Evolutionary conservation across 2,329 filamentous ascomycete genomes (phyloP).

Genomic region (Scytalidium lignicola): DNA sequence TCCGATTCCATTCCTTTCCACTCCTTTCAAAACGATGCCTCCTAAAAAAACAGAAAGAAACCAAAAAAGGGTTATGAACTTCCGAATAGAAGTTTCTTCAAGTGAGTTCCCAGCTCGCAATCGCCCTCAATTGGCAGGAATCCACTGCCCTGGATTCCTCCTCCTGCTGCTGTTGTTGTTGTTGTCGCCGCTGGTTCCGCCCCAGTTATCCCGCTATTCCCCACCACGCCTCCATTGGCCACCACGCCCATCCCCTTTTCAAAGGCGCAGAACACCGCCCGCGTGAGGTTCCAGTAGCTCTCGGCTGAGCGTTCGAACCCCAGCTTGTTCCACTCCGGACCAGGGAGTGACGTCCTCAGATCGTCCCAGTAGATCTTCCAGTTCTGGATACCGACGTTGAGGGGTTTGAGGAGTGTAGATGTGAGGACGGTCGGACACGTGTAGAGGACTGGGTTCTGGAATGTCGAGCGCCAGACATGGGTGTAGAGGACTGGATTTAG

Average conservation of each 20-base stretch:
- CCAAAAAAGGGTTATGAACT: neutral
- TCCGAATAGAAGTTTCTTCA: conserved; percentile 16
- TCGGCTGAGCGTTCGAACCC: conserved; percentile 27
- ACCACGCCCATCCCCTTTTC: conserved; percentile 16
- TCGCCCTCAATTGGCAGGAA: conserved; percentile 24
- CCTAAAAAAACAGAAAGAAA: no score
- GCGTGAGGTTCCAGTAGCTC: conserved; percentile 22
- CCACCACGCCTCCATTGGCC: neutral
- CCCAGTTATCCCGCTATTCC: neutral
- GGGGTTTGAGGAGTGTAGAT: conserved; percentile 14
- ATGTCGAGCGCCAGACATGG: conserved; percentile 23
- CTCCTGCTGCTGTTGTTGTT: neutral
- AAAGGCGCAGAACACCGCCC: conserved; percentile 16
- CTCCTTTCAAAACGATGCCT: no score
- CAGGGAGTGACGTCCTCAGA: conserved; percentile 10
- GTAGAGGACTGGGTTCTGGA: conserved; percentile 17
- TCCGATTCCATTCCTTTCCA: no score
- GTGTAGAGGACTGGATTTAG: conserved; percentile 22
- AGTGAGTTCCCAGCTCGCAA: conserved; percentile 25
- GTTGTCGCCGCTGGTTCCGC: neutral
- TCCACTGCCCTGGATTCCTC: neutral
- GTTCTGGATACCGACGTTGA: conserved; percentile 22
- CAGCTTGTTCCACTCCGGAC: conserved; percentile 22
- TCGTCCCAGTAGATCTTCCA: conserved; percentile 27
- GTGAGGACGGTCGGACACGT: conserved; percentile 13